Percentiles rank a stretch among this genome's conserved stretches.
Evolutionary conservation across 257 asterid species (phyloP).

Genomic region (Fraxinus americana): DNA sequence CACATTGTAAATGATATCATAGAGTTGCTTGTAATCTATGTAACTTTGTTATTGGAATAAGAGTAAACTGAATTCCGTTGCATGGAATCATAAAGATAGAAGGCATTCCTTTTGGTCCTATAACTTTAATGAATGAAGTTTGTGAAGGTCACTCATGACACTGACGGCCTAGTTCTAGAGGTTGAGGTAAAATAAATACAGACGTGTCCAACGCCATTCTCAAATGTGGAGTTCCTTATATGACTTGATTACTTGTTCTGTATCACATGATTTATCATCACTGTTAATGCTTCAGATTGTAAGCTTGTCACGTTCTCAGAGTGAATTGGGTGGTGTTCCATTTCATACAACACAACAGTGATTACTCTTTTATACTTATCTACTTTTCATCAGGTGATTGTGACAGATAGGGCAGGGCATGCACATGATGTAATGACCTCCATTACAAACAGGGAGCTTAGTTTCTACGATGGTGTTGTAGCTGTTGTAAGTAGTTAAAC

Average conservation of each 20-base stretch:
- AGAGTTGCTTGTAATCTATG: not conserved
- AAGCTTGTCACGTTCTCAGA: not conserved
- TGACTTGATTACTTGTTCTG: conserved; percentile 12
- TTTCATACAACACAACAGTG: not conserved
- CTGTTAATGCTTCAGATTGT: not conserved
- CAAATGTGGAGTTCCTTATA: conserved; percentile 10
- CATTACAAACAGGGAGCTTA: conserved; percentile 65
- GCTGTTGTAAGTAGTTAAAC: conserved; percentile 79
- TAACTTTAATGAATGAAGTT: not conserved
- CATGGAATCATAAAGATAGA: not conserved
- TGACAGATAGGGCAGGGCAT: conserved; percentile 89
- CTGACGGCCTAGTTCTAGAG: not conserved
- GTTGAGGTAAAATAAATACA: not conserved
- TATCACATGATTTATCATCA: conserved; percentile 4
- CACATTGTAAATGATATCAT: not conserved
- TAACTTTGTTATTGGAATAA: not conserved
- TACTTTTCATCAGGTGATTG: conserved; percentile 61
- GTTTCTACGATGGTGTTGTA: conserved; percentile 77
- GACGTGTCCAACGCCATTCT: not conserved
- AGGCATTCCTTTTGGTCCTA: not conserved
- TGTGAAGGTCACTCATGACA: not conserved
- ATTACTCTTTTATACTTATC: conserved; percentile 2
- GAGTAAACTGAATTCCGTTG: not conserved
- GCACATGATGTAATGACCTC: conserved; percentile 79
- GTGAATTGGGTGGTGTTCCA: conserved; percentile 5